A percentile compares a stretch with the other conserved stretches of the same genome.
Conservation (phyloP, 1,284 basidiomycete genomes). For the Irpex sp. region DNA sequence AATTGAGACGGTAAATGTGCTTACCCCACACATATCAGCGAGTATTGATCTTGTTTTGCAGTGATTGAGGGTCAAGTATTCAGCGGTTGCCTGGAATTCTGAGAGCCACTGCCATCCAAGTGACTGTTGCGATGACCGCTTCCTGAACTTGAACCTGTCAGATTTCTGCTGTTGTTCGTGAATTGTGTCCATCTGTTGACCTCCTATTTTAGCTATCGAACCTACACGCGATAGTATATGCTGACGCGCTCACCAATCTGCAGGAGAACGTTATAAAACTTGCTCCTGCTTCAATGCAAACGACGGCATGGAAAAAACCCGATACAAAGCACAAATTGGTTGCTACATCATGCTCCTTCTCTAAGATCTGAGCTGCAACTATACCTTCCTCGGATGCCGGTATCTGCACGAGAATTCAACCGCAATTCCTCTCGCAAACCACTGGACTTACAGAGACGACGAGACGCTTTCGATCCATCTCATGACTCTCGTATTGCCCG, state of each 20-base stretch:
- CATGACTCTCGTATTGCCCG: constrained; percentile 37
- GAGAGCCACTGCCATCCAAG: constrained; percentile 35
- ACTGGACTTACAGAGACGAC: constrained; percentile 44
- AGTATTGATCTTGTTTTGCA: constrained; percentile 41
- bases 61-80: constrained; percentile 41
- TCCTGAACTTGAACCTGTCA: neutral
- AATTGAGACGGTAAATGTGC: constrained; percentile 5
- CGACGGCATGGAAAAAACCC: constrained; percentile 47
- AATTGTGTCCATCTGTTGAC: neutral
- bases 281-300: constrained; percentile 49
- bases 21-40: constrained; percentile 25
- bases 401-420: constrained; percentile 34
- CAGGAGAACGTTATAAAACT: constrained; percentile 47
- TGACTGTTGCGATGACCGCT: neutral
- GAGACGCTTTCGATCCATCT: constrained; percentile 30
- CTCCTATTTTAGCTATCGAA: neutral
- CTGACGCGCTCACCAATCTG: constrained; percentile 35
- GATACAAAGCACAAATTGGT: constrained; percentile 50
- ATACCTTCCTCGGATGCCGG: constrained; percentile 56
- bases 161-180: neutral
- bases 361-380: constrained; percentile 40
- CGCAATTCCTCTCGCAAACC: neutral
- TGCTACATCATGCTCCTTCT: constrained; percentile 34
- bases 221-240: neutral
- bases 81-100: constrained; percentile 44